Evolutionary conservation across 1,139 yeast genomes (phyloP), one percentile per base, ranked within the genome.

Genomic region (Diutina sp.): DNA sequence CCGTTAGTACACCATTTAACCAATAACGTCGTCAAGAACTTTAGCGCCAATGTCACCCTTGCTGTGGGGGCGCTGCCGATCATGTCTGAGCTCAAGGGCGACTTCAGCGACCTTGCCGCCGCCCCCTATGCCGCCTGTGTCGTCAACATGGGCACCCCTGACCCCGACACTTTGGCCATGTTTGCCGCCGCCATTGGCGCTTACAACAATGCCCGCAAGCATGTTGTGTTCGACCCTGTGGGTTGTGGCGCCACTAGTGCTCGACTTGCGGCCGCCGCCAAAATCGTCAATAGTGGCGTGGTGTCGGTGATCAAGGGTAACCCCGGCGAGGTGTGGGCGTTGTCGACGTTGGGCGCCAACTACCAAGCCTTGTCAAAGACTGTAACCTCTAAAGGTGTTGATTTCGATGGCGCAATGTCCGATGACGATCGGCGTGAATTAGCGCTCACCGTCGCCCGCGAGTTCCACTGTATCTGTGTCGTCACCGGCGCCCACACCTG

Each of bases 1-100:
- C 95, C 97, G 0, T 69, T 91, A 63, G 84, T 89, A 6, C 97
- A 91, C 65, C 96, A 90, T 63, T 85, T 91, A 60, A 90, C 97
- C 46, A 91, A 91, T 65, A 80, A 80, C 58, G 97, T 91, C n/a
- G 97, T 87, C 48, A 88, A 89, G 66, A 86, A 89, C 65, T 84
- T 89, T 65, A 85, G 90, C 60, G 97, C 98, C 38, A 90, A 91
- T 64, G 87, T 89, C n/a, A 83, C 95, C 0, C 72, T 91, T 57
- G 90, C 97, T 0, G 71, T 85, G 30, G 96, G 96, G 2, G 95
- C 87, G 0, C 85, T 95, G 1, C 97, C 98, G 2, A 84, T 89
- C 29, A 91, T 91, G 97, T 85, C 95, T n/a, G 96, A 89, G 64
- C 74, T 84, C 54, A 63, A 74, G 0, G 79, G 74, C 1, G 97